phyloP scores from a whole-genome alignment of 2,329 filamentous ascomycete genomes.

The Mycosphaerella sp. region DNA sequence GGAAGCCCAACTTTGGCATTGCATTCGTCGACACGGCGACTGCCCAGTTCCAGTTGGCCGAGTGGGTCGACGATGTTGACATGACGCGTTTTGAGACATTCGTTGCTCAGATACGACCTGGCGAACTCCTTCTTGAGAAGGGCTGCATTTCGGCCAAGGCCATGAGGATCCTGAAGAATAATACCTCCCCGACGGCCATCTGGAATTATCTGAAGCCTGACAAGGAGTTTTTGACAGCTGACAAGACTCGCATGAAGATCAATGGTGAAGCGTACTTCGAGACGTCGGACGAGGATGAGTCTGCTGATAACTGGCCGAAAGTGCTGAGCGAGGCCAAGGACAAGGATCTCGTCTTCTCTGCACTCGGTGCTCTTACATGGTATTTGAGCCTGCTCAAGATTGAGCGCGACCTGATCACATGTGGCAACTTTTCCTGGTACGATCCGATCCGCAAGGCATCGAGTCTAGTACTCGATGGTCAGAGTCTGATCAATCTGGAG shows the following conservation, averaged over 20 bases:
- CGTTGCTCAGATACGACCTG: conserved; percentile 82
- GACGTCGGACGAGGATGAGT: conserved; percentile 48
- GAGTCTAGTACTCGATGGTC: conserved; percentile 86
- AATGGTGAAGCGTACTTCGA: conserved; percentile 71
- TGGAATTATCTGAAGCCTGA: conserved; percentile 89
- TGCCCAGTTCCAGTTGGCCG: conserved; percentile 86
- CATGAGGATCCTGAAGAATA: conserved; percentile 90
- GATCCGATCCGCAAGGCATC: conserved; percentile 86
- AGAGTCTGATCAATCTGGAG: conserved; percentile 96
- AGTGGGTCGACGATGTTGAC: conserved; percentile 86
- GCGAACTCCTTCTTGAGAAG: conserved; percentile 85
- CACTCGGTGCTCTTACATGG: conserved; percentile 79
- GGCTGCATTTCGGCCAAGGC: conserved; percentile 74
- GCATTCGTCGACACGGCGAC: conserved; percentile 94
- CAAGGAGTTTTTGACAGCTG: conserved; percentile 86
- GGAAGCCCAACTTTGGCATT: conserved; percentile 77
- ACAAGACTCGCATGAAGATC: conserved; percentile 74
- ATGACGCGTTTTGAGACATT: conserved; percentile 97
- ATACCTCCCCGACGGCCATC: conserved; percentile 82
- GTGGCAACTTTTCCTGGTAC: conserved; percentile 87
- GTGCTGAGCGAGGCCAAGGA: conserved; percentile 64
- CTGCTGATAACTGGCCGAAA: conserved; percentile 67
- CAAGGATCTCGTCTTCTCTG: conserved; percentile 81
- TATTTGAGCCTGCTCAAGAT: conserved; percentile 81
- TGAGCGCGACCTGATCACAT: conserved; percentile 76